Evolutionary conservation across 495 filamentous ascomycete species (phyloP).

Genomic region (Penicillium flavigenum): DNA sequence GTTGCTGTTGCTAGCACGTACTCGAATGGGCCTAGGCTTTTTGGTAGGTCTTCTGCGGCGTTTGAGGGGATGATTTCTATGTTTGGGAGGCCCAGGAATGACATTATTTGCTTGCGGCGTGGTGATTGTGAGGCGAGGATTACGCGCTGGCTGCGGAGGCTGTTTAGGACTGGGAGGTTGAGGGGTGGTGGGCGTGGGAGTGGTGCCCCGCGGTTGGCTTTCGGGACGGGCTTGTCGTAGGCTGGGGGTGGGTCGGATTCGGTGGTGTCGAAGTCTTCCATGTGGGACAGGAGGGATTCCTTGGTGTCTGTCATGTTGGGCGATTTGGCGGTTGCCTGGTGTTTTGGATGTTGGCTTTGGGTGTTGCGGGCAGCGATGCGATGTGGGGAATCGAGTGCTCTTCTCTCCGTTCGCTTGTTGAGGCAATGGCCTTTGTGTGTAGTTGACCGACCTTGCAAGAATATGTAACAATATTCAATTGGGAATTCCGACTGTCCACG

Average conservation of each 20-base stretch:
- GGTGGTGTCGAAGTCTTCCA: conserved; percentile 11
- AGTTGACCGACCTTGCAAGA: not conserved
- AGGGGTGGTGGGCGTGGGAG: conserved; percentile 62
- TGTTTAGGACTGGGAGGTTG: conserved; percentile 70
- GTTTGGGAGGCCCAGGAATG: conserved; percentile 67
- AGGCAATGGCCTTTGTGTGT: not conserved
- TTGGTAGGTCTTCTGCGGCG: conserved; percentile 78
- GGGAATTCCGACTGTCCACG: not conserved
- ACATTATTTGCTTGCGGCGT: conserved; percentile 74
- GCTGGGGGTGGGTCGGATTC: conserved; percentile 36
- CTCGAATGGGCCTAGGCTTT: conserved; percentile 76
- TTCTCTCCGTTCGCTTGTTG: not conserved
- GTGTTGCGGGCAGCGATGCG: conserved; percentile 10
- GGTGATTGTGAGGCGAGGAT: conserved; percentile 90
- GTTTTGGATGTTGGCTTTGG: conserved; percentile 3
- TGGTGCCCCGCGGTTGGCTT: conserved; percentile 26
- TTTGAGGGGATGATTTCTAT: conserved; percentile 82
- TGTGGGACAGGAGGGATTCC: conserved; percentile 29
- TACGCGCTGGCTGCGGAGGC: conserved; percentile 68
- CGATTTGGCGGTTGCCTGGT: conserved; percentile 3
- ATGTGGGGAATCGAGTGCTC: conserved; percentile 1
- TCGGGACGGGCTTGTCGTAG: conserved; percentile 30
- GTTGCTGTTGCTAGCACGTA: conserved; percentile 88
- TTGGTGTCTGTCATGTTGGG: conserved; percentile 38
- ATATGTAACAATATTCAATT: not conserved